Percentiles rank a stretch among this genome's conserved stretches.
These are phyloP conservation scores for Thraustochytrium sp. DNA, from an alignment of 352 stramenopile genomes.

Conservation along the genomic window DNA sequence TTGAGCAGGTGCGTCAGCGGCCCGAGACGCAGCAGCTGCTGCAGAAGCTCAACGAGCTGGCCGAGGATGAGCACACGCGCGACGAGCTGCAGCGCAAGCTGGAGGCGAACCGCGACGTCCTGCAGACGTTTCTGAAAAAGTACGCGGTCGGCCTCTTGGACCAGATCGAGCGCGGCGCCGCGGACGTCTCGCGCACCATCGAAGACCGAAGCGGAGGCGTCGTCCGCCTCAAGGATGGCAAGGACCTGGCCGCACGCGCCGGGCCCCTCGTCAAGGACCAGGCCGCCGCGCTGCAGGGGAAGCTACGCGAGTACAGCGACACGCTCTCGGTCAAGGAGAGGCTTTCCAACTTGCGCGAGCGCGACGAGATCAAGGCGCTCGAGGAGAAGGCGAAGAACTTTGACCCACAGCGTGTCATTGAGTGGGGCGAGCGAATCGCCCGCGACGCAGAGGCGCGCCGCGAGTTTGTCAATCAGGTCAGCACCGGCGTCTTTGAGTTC, in stretches of 20 bases:
- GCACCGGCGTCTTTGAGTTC: conserved; percentile 7
- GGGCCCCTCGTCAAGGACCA: conserved; percentile 19
- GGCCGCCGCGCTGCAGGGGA: not conserved
- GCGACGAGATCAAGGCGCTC: not conserved
- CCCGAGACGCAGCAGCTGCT: not conserved
- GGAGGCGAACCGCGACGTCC: not conserved
- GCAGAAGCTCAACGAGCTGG: not conserved
- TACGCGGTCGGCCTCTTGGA: not conserved
- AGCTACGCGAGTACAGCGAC: not conserved
- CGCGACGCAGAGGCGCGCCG: not conserved
- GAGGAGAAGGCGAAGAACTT: not conserved
- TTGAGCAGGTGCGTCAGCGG: not conserved
- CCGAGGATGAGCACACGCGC: not conserved
- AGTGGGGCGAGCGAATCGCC: conserved; percentile 22
- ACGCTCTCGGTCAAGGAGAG: not conserved
- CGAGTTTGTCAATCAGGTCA: not conserved
- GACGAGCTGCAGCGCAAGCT: not conserved
- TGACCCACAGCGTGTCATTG: not conserved
- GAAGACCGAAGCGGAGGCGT: not conserved
- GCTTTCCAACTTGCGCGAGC: not conserved
- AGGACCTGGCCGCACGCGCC: not conserved
- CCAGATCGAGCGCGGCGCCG: not conserved
- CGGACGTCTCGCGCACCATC: not conserved
- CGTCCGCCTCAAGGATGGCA: not conserved
- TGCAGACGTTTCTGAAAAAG: not conserved